Conservation (phyloP, 495 filamentous ascomycete species). For the Penicillium parvum region DNA sequence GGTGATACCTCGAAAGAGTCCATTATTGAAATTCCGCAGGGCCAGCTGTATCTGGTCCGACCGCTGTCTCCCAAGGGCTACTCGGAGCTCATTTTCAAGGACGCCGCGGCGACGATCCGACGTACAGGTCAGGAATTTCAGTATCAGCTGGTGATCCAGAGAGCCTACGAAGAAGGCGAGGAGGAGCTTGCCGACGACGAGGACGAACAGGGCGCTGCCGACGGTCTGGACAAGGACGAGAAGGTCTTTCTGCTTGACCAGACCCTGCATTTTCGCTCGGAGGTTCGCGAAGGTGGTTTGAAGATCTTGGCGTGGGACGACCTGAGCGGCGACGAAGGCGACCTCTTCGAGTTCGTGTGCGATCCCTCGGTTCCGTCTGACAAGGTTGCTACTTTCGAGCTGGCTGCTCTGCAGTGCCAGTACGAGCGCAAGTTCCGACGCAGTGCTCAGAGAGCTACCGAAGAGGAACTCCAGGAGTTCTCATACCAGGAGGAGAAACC, state of each 20-base stretch:
- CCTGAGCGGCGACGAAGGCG: slow-evolving; percentile 85
- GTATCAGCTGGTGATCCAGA: slow-evolving; percentile 93
- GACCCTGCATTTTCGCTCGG: slow-evolving; percentile 78
- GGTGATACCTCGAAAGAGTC: slow-evolving; percentile 89
- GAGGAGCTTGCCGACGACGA: slow-evolving; percentile 84
- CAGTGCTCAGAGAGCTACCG: slow-evolving; percentile 72
- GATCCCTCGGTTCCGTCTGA: slow-evolving; percentile 64
- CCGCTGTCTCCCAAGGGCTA: slow-evolving; percentile 94
- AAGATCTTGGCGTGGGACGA: slow-evolving; percentile 93
- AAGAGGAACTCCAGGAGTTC: slow-evolving; percentile 75
- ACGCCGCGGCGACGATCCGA: slow-evolving; percentile 86
- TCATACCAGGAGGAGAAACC: slow-evolving; percentile 72
- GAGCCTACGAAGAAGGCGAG: slow-evolving; percentile 96
- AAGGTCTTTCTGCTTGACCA: slow-evolving; percentile 95
- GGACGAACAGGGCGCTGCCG: slow-evolving; percentile 70
- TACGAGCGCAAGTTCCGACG: slow-evolving; percentile 92
- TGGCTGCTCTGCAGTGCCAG: slow-evolving; percentile 85
- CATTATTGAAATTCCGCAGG: slow-evolving; percentile 89
- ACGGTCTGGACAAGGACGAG: slow-evolving; percentile 79
- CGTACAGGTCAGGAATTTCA: slow-evolving; percentile 91
- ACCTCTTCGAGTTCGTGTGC: slow-evolving; percentile 95
- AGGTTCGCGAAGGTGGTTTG: slow-evolving; percentile 69
- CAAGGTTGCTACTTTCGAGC: slow-evolving; percentile 75
- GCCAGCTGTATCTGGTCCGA: slow-evolving; percentile 94
- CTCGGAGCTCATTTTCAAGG: slow-evolving; percentile 97